Percentiles rank a stretch among this genome's conserved stretches.
Conservation (phyloP, 1,284 basidiomycete genomes). For the Trichosporon ovoides region DNA sequence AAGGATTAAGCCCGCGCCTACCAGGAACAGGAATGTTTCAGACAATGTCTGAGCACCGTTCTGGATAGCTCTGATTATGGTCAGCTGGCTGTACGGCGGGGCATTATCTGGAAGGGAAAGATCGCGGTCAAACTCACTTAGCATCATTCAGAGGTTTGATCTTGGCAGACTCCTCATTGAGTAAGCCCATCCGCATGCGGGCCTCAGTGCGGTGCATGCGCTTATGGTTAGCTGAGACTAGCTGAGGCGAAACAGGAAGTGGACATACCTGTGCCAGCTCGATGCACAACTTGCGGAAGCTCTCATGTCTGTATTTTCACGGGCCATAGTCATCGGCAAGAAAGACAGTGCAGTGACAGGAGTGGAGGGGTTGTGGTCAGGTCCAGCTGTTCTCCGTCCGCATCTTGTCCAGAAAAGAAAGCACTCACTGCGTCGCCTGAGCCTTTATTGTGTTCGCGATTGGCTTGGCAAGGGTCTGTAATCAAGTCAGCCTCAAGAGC, state of each 20-base stretch:
- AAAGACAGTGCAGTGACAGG: neutral
- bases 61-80: slow-evolving; percentile 62
- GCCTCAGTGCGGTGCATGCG: slow-evolving; percentile 72
- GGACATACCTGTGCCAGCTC: slow-evolving; percentile 61
- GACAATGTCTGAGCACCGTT: slow-evolving; percentile 83
- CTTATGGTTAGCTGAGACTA: slow-evolving; percentile 20
- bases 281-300: slow-evolving; percentile 69
- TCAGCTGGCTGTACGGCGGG: neutral
- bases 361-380: neutral
- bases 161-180: slow-evolving; percentile 70
- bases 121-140: no score
- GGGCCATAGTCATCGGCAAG: neutral
- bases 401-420: slow-evolving; percentile 16
- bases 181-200: slow-evolving; percentile 67
- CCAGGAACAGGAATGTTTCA: slow-evolving; percentile 77
- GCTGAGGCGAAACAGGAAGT: neutral
- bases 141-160: slow-evolving; percentile 78
- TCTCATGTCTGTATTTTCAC: slow-evolving; percentile 59
- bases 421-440: slow-evolving; percentile 67
- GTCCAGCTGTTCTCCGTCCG: neutral
- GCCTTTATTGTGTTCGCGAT: slow-evolving; percentile 68
- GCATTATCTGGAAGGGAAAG: no score
- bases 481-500: slow-evolving; percentile 12
- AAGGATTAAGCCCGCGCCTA: slow-evolving; percentile 68
- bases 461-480: slow-evolving; percentile 75